Percentiles rank a stretch among this genome's conserved stretches.
These are phyloP conservation scores for Gliomastix tumulicola DNA, from an alignment of 2,329 filamentous ascomycete genomes.

Conservation along the genomic window DNA sequence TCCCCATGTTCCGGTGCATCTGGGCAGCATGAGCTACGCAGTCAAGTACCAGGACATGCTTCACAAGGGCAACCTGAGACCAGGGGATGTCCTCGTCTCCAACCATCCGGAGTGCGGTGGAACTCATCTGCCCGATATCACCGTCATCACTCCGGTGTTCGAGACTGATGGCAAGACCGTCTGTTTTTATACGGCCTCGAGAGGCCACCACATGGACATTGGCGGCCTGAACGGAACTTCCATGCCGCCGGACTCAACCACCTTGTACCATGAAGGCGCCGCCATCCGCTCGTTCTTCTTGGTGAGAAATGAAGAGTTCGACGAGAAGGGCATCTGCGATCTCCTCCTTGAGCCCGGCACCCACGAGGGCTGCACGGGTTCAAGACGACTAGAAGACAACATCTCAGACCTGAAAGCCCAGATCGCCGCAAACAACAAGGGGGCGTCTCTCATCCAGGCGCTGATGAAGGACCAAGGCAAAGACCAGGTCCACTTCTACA, in stretches of 20 bases:
- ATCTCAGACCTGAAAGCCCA: conserved; percentile 82
- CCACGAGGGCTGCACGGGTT: conserved; percentile 70
- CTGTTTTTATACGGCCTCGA: conserved; percentile 18
- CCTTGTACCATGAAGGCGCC: conserved; percentile 59
- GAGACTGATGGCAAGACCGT: conserved; percentile 21
- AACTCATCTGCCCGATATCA: conserved; percentile 30
- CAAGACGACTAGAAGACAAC: conserved; percentile 73
- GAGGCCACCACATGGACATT: conserved; percentile 35
- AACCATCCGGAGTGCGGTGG: conserved; percentile 33
- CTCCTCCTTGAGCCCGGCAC: conserved; percentile 69
- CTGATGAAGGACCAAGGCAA: conserved; percentile 69
- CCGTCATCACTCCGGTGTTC: conserved; percentile 26
- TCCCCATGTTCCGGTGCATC: conserved; percentile 68
- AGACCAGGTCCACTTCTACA: conserved; percentile 58
- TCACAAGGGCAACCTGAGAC: conserved; percentile 60
- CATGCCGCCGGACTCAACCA: conserved; percentile 71
- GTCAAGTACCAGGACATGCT: conserved; percentile 62
- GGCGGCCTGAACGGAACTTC: conserved; percentile 66
- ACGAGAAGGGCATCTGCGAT: conserved; percentile 69
- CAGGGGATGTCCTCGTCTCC: conserved; percentile 68
- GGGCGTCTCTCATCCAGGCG: conserved; percentile 66
- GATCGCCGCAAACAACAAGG: conserved; percentile 80
- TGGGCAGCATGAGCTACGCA: conserved; percentile 77
- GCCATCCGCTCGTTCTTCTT: conserved; percentile 62
- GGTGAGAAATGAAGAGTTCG: conserved; percentile 69